phyloP scores from a whole-genome alignment of 208 protist species.

The Blechomonas ayalai region DNA sequence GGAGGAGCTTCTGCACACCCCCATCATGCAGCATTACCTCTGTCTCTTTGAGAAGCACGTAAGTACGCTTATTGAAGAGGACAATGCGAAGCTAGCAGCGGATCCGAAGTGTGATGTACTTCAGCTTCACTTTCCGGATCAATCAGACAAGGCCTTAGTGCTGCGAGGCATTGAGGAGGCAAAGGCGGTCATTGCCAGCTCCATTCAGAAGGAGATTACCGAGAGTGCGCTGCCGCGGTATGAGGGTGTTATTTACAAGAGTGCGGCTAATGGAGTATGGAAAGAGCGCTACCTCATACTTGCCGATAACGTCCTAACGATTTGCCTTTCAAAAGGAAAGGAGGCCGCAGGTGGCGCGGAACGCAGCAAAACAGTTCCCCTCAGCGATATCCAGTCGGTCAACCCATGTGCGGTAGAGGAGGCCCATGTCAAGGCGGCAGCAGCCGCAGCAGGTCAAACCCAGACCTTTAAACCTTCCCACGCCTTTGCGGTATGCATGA shows the following conservation, averaged over 20 bases:
- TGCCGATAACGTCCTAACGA: constrained; percentile 54
- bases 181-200: constrained; percentile 37
- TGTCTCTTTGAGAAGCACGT: constrained; percentile 68
- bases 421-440: constrained; percentile 20
- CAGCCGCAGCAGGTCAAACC: neutral
- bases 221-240: constrained; percentile 28
- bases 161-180: constrained; percentile 56
- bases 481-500: constrained; percentile 49
- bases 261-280: constrained; percentile 57
- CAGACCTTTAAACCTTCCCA: constrained; percentile 29
- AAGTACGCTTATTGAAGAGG: constrained; percentile 27
- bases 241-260: constrained; percentile 82
- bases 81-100: constrained; percentile 22
- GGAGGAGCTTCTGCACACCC: constrained; percentile 61
- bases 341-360: constrained; percentile 37
- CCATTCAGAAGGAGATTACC: constrained; percentile 27
- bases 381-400: constrained; percentile 59
- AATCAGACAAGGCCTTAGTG: constrained; percentile 28
- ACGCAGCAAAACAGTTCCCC: constrained; percentile 60
- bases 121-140: constrained; percentile 35
- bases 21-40: constrained; percentile 78
- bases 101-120: constrained; percentile 21
- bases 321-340: constrained; percentile 59
- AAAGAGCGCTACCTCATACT: constrained; percentile 76
- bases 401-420: constrained; percentile 42